Percentiles rank a stretch among this genome's conserved stretches.
phyloP scores from a whole-genome alignment of 164 flowering plant genomes.

The Warburgia ugandensis region DNA sequence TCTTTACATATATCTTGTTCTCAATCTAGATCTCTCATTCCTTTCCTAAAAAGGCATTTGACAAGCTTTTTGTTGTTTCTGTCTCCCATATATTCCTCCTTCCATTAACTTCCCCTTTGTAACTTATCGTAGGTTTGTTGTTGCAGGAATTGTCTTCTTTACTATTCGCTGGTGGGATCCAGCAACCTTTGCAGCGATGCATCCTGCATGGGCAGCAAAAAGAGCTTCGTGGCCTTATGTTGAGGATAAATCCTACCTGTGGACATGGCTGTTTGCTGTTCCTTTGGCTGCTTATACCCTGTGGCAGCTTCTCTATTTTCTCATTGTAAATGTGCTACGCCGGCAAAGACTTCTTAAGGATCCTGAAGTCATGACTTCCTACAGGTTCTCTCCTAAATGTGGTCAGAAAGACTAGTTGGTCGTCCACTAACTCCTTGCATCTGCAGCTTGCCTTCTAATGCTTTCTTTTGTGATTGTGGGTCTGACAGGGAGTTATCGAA shows the following conservation, averaged over 20 bases:
- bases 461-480: no score
- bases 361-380: conserved; percentile 99
- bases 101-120: not conserved
- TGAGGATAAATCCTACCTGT: conserved; percentile 58
- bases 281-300: conserved; percentile 73
- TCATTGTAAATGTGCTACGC: conserved; percentile 87
- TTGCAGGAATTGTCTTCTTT: conserved; percentile 83
- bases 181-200: conserved; percentile 76
- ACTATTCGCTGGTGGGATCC: conserved; percentile 98
- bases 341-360: conserved; percentile 84
- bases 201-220: conserved; percentile 52
- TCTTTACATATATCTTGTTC: no score
- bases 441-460: no score
- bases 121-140: not conserved
- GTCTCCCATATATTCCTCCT: not conserved
- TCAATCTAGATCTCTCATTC: no score
- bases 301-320: conserved; percentile 90
- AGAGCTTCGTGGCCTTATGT: conserved; percentile 91
- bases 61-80: not conserved
- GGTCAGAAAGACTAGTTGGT: no score
- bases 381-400: no score
- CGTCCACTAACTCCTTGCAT: no score
- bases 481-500: conserved; percentile 84
- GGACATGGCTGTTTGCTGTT: conserved; percentile 87
- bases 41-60: no score